Base-by-base conservation (phyloP, 768 basidiomycete species). In the Epithele typhae region DNA sequence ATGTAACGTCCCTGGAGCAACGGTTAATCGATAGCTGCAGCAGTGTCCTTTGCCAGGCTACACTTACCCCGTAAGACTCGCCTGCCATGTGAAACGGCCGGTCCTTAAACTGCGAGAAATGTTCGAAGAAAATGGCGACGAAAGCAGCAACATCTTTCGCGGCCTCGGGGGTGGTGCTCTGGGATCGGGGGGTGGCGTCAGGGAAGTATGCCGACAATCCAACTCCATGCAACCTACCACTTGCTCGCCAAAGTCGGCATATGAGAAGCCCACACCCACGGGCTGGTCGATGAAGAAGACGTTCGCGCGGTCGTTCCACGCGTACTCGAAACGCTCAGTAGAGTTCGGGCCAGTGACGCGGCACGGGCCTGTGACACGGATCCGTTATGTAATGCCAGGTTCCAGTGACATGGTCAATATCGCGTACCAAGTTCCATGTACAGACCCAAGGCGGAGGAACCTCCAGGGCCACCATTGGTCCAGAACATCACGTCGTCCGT, bases 141-240 rank as follows among this genome's bases (percentile, higher is more conserved):
- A 87, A 87, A 0, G 78, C 75, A 1, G 83, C 81, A 4, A 87
- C 76, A 54, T 87, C 84, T 45, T 74, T 70, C 0, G 81, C 81
- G 6, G 81, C 83, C 36, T 82, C 78, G 56, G 83, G 79, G 0
- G 81, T 77, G 3, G 76, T 82, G 40, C 73, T 19, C 35, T 36
- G 18, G 14, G 27, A 14, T n/a, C n/a, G n/a, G n/a, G n/a, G n/a
- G n/a, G n/a, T n/a, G n/a, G n/a, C n/a, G n/a, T n/a, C n/a, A n/a
- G n/a, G n/a, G n/a, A n/a, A n/a, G n/a, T n/a, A n/a, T n/a, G n/a
- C n/a, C n/a, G n/a, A n/a, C n/a, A n/a, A n/a, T n/a, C n/a, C n/a
- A n/a, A n/a, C n/a, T n/a, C n/a, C n/a, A n/a, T 7, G 27, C 27
- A 6, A 36, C 35, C 15, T 19, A 36, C 81, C 81, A 41, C 23